Percentiles rank a stretch among this genome's conserved stretches.
These are phyloP conservation scores for Testicularia cyperi DNA, from an alignment of 1,284 basidiomycete genomes.

Conservation along the genomic window DNA sequence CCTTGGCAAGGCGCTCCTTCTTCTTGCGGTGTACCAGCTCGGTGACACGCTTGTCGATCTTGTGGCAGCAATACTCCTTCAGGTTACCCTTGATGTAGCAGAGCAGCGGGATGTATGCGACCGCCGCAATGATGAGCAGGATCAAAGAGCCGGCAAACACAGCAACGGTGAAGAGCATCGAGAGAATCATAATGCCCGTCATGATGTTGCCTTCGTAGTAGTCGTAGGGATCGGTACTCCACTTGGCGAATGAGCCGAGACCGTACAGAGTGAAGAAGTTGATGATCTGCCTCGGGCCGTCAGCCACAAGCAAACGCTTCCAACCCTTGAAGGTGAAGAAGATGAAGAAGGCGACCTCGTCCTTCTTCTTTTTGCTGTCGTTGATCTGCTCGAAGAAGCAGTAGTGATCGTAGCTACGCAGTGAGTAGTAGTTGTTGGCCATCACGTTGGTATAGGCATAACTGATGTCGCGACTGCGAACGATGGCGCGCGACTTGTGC, in stretches of 20 bases:
- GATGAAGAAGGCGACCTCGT: conserved; percentile 97
- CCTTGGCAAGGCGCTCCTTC: conserved; percentile 79
- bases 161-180: conserved; percentile 85
- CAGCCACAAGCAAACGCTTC: conserved; percentile 90
- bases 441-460: conserved; percentile 72
- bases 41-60: conserved; percentile 93
- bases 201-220: conserved; percentile 67
- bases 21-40: conserved; percentile 89
- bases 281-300: conserved; percentile 96
- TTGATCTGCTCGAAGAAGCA: conserved; percentile 97
- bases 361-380: conserved; percentile 90
- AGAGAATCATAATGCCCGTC: conserved; percentile 78
- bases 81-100: conserved; percentile 94
- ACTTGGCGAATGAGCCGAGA: conserved; percentile 77
- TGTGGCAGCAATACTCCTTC: conserved; percentile 96
- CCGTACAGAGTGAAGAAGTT: conserved; percentile 91
- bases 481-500: conserved; percentile 87
- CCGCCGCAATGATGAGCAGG: conserved; percentile 76
- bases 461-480: conserved; percentile 90
- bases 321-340: conserved; percentile 99
- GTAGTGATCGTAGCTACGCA: conserved; percentile 92
- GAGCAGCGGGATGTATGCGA: conserved; percentile 87
- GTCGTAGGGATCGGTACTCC: conserved; percentile 69
- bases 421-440: conserved; percentile 71
- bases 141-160: conserved; percentile 83